Base-by-base conservation (phyloP, 2,329 filamentous ascomycete species). In the Talaromyces sp. region DNA sequence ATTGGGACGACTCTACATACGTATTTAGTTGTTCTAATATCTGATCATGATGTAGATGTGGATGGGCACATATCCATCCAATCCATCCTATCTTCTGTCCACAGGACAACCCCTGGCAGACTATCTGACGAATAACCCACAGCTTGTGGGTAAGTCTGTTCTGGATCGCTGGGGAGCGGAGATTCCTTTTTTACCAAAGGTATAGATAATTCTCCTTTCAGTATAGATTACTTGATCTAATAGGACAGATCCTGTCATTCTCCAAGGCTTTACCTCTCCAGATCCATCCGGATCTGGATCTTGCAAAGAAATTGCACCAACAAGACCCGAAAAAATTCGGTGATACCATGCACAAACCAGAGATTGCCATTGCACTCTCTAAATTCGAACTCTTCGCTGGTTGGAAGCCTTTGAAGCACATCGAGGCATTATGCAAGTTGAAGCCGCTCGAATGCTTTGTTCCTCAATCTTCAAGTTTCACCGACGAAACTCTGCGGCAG, bases 331-430 rank as follows among this genome's bases (percentile, higher is more conserved):
- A 83, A 2, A 81, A 84, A 52, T 91, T 88, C 68, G 83, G 82
- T 1, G 88, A 92, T 59, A 75, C 82, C 2, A 91, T 91, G 68
- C 88, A 91, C 76, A 91, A 91, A 72, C 88, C 89, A 1, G 88
- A 92, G 66, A 91, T 92, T 48, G 88, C 88, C 1, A 76, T 92
- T 1, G 88, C 88, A 0, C 73, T 91, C 1, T 79, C 81, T 11
- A 82, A 84, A 19, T 91, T 92, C 62, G 88, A 91, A 68, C 84
- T 88, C 0, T 91, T 92, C 61, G 86, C 85, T 9, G 88, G 88
- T 5, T 91, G 86, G 76, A 91, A 89, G 65, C 84, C 86, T 0
- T 73, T 88, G 0, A 65, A 71, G 9, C 77, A 85, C 2, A 85
- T 91, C 52, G 71, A 83, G 29, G 66, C 75, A 0, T 71, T 90